Base-by-base conservation (phyloP, 441 rosid genomes). In the Capsella rubella region DNA sequence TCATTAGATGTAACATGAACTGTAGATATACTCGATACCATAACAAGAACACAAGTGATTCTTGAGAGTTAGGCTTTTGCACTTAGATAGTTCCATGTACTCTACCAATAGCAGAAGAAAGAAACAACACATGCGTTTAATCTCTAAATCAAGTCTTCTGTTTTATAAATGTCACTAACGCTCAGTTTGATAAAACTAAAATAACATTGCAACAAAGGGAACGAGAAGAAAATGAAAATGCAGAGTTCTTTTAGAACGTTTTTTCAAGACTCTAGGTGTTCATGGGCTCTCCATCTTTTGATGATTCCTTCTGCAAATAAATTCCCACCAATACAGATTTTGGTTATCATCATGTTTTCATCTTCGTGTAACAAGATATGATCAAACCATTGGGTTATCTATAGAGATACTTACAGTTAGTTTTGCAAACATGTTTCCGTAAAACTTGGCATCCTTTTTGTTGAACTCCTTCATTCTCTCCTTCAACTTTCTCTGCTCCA, bases 391-490 rank as follows among this genome's bases (percentile, higher is more conserved):
- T 75, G 8, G 72, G 37, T 28, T 79, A 82, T 4, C 4, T 57
- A 9, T 57, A 9, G 1, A 42, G 65, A 51, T 79, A 63, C 58
- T 83, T 69, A 85, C 87, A 14, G 67, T 83, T 85, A 89, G 84
- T 85, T 87, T 89, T 14, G 93, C 91, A 69, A 93, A 91, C 94
- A 93, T 93, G 83, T 89, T 89, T 63, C 97, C 90, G 15, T 93
- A 93, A 55, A 93, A 85, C 46, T 87, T 85, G 28, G 98, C 96
- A 51, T 93, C 90, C 72, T 89, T 93, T 81, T 85, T 89, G 67
- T 90, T 90, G n/a, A 52, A 90, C 28, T 93, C 98, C 76, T 81
- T 93, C 84, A 86, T 77, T 78, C 87, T 92, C 76, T 84, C 92
- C 81, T 89, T 90, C 86, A 90, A 70, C 46, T 75, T 64, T 71